Conservation (phyloP, 345 rosid genomes). For the Salix caprea region DNA sequence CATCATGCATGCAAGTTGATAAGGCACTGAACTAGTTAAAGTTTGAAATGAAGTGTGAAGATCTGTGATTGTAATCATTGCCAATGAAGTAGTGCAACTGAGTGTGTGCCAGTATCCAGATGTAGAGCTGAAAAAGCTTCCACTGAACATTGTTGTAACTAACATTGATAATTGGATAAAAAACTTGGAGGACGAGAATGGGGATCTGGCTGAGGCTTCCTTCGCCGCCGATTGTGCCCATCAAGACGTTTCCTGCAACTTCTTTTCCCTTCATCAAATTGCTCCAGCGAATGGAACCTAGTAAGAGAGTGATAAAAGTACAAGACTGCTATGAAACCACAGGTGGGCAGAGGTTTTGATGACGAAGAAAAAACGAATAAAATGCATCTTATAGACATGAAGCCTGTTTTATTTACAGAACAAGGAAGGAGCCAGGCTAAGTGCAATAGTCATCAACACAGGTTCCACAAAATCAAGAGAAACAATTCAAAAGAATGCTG, state of each 20-base stretch:
- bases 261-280: slow-evolving; percentile 56
- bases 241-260: slow-evolving; percentile 61
- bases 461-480: not conserved
- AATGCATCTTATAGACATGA: not conserved
- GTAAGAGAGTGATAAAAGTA: not conserved
- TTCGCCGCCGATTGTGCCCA: slow-evolving; percentile 48
- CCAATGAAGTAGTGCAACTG: not conserved
- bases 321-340: not conserved
- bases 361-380: not conserved
- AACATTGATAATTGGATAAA: slow-evolving; percentile 43
- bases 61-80: not conserved
- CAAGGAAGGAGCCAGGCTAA: not conserved
- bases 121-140: slow-evolving; percentile 3
- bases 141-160: slow-evolving; percentile 10
- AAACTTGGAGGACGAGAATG: slow-evolving; percentile 26
- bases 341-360: not conserved
- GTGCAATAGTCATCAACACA: not conserved
- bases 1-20: slow-evolving; percentile 5
- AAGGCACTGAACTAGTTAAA: slow-evolving; percentile 1
- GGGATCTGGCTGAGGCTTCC: slow-evolving; percentile 49
- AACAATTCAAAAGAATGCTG: not conserved
- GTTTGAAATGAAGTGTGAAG: not conserved
- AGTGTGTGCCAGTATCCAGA: not conserved
- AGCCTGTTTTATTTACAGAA: not conserved
- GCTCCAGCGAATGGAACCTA: slow-evolving; percentile 54